Percentiles rank a stretch among this genome's conserved stretches.
These are phyloP conservation scores for Amanita pseudoporphyria DNA, from an alignment of 768 basidiomycete genomes.

Conservation along the genomic window DNA sequence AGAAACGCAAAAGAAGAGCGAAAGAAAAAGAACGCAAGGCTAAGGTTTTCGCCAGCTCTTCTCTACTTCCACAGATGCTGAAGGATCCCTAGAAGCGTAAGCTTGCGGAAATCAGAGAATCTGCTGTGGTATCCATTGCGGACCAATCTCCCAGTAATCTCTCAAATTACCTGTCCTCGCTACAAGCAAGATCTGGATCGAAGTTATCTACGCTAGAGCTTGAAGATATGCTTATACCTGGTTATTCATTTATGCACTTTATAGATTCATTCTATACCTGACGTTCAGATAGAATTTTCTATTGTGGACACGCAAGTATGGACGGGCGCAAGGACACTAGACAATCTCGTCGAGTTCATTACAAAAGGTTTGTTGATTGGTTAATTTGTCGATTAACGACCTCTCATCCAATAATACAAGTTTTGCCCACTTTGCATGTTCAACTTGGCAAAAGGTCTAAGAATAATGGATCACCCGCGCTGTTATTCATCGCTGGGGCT, in stretches of 20 bases:
- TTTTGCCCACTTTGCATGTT: conserved; percentile 54
- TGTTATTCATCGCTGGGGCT: conserved; percentile 80
- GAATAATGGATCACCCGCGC: conserved; percentile 72
- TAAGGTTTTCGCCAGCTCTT: conserved; percentile 36
- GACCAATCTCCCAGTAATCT: conserved; percentile 46
- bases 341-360: conserved; percentile 69
- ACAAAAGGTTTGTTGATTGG: conserved; percentile 39
- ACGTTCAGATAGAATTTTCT: conserved; percentile 51
- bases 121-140: conserved; percentile 37
- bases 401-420: conserved; percentile 24
- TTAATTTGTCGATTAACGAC: neutral
- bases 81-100: conserved; percentile 47
- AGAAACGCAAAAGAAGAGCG: conserved; percentile 66
- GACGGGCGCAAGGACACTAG: conserved; percentile 62
- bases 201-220: conserved; percentile 72
- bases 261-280: conserved; percentile 26
- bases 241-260: conserved; percentile 30
- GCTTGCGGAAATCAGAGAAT: conserved; percentile 34
- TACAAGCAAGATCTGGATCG: conserved; percentile 63
- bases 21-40: conserved; percentile 66
- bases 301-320: conserved; percentile 72
- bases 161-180: conserved; percentile 50
- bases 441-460: conserved; percentile 72
- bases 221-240: conserved; percentile 67
- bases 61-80: neutral